Base-by-base conservation (phyloP, 2,329 filamentous ascomycete species). In the Fusarium proliferatum region DNA sequence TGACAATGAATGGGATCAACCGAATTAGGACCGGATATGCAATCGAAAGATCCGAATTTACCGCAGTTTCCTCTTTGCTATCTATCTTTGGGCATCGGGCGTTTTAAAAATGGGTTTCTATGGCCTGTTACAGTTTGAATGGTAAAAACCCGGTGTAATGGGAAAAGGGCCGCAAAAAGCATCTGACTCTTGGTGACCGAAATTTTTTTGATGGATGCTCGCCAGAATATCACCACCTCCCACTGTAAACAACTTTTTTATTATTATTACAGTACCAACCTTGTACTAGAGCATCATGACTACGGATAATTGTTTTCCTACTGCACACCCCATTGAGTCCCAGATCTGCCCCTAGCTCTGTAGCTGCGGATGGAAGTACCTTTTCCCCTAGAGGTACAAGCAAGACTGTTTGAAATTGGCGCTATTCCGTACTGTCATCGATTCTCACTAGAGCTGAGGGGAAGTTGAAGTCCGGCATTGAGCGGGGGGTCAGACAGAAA, bases 301-400 rank as follows among this genome's bases (percentile, higher is more conserved):
- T 63, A 41, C 55, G 56, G 45, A 33, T 52, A 56, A 64, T 69
- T 60, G 38, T 39, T 57, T 30, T 49, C 23, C 58, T 39, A 28
- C 34, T 43, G 36, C 46, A 68, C 65, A 15, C 65, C 65, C 55
- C 63, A 34, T 46, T 61, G 28, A 30, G 30, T 61, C 48, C n/a
- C n/a, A 55, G 23, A 46, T 58, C 30, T 69, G 15, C 64, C 39
- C 49, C 41, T 51, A 39, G 41, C 61, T 60, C 57, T 69, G 61
- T 55, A 64, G 39, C 23, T 77, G 75, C 75, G 75, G 75, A 72
- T 77, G 75, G 62, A 69, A 36, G 75, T 77, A 77, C 55, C 73
- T 77, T 72, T 72, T 28, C 45, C 49, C 43, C 23, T n/a, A 48
- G 46, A 70, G 73, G 67, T 77, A 77, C 75, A 68, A 64, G 75